Evolutionary conservation across 345 rosid genomes (phyloP), one percentile per base, ranked within the genome.

Genomic region (Citrus maxima): DNA sequence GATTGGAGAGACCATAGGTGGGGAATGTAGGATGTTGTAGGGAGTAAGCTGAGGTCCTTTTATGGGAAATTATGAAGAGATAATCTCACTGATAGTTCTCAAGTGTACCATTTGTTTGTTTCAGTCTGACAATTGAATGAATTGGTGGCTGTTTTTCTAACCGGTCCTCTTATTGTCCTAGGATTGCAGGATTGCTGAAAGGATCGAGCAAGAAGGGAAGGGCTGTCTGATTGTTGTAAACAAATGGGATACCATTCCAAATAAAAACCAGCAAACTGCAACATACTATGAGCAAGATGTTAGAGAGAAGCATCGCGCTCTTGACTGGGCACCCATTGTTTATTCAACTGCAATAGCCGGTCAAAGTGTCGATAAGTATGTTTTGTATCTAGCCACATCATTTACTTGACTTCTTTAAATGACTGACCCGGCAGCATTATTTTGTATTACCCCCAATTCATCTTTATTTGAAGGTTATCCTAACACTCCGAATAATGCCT

Each of bases 221-320:
- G 99, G 97, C 71, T 95, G 99, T 84, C 85, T 92, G 54, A 88
- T 95, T 49, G 99, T 95, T 67, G 97, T 95, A n/a, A 95, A 95
- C 88, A 95, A 93, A 86, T 95, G 98, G 99, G 99, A 95, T 81
- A 95, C 98, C 30, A 90, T 95, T 82, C 97, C 97, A 16, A 92
- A 93, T 85, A 95, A 93, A 84, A 93, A 89, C 86, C 95, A 92
- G 87, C 86, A 92, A 82, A 89, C 90, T 56, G 90, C 97, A 61
- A 81, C 88, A 56, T 82, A 84, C 83, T 95, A 93, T 74, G 99
- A 93, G 88, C 89, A 91, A 35, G 99, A 95, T 88, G 93, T 95
- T 40, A 86, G 99, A 77, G 95, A 91, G 90, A 95, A 93, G 89
- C 90, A 91, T 70, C 97, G 97, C 10, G 79, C 75, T 81, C 97